Evolutionary conservation across 2,329 filamentous ascomycete genomes (phyloP), one percentile per base, ranked within the genome.

Genomic region (Aspergillus proliferans): DNA sequence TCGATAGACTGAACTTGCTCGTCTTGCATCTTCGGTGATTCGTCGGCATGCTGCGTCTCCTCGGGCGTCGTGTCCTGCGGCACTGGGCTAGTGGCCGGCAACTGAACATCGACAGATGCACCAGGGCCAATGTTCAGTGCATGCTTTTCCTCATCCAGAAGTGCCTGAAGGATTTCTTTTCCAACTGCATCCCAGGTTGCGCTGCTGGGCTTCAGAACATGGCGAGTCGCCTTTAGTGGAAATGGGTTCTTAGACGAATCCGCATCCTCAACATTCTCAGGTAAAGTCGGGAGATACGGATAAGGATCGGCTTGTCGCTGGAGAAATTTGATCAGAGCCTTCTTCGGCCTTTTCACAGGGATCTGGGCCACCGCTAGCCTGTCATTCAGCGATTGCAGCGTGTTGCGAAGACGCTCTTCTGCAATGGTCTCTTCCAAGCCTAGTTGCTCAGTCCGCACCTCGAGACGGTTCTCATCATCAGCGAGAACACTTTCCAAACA

Each of bases 401-500:
- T 68, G 45, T 71, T 63, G 21, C 71, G 69, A 33, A 83, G 64
- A 45, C 78, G 73, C 51, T 79, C 75, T 21, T 71, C 69, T 3
- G 79, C 78, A 48, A 80, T 74, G 4, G 72, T 72, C 56, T 80
- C 76, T 47, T 82, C 78, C 18, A 83, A 61, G 2, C 80, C 80
- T n/a, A 82, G 73, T n/a, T 82, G 71, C 39, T 77, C 76, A 22
- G 80, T 63, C 22, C 78, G 69, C 33, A 74, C 72, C 49, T 78
- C 76, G 44, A 80, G 61, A 26, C 75, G 72, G 48, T 82, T 79
- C 33, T 82, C 79, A 52, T 83, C 81, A 43, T 77, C 79, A 50
- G 83, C 81, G 34, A 85, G 65, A 4, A 84, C 79, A 53, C 81
- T 80, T 63, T 85, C 82, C 28, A 85, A 64, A 59, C 82, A 84